Base-by-base conservation (phyloP, 768 basidiomycete genomes). In the Harrya chromipes region DNA sequence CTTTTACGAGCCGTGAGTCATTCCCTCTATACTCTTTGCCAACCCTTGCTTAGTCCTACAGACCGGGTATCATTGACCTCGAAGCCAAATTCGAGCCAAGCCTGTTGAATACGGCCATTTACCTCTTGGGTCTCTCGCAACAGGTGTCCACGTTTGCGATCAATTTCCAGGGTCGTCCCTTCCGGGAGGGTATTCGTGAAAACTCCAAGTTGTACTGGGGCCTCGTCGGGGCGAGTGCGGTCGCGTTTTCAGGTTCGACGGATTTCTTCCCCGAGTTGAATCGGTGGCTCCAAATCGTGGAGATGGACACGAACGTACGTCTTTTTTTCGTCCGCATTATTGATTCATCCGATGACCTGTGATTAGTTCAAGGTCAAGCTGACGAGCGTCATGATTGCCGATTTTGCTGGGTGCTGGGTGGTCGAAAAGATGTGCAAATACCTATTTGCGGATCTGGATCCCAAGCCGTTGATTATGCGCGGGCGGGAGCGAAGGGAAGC, bases 131-230 rank as follows among this genome's bases (percentile, higher is more conserved):
- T 46, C 79, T 98, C 33, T 94, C 91, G 2, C 95, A 99, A 66
- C 97, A 99, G 68, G 95, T 99, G 2, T 98, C 95, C 7, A 98
- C 97, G 0, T 98, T 99, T 62, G 86, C 94, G 4, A 93, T 98
- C 73, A 99, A 99, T 74, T 99, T 94, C 80, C 92, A 94, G 74
- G 97, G 97, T 9, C 87, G 97, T 31, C 97, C 97, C 0, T 99
- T 98, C 85, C 85, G 97, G 29, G 97, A 99, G 70, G 93, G 93
- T 33, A 97, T 99, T 63, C 81, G 90, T 3, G 97, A 99, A 71
- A 99, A 99, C 69, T 73, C 85, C 4, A 88, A 93, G n/a, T 66
- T 99, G 17, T 97, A 81, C 69, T 98, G 85, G 75, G 97, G 97
- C 21, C 81, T 98, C 11, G 74, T 97, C 35, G 91, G 88, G 10